Conservation (phyloP, 2,329 filamentous ascomycete genomes). For the Harringtonia lauricola region DNA sequence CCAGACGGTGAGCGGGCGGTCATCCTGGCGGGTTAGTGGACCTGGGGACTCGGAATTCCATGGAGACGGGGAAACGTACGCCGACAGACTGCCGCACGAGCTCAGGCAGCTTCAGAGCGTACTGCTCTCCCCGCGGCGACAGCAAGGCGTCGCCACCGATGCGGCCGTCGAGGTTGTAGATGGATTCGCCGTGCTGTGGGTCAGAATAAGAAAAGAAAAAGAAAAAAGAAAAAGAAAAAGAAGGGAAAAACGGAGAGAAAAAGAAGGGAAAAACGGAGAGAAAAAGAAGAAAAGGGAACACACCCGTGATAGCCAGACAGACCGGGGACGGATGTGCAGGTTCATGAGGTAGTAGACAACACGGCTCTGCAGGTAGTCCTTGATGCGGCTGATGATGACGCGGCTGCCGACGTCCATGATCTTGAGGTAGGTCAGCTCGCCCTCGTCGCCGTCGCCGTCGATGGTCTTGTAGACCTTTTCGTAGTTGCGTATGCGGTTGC, state of each 20-base stretch:
- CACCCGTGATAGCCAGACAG: conserved; percentile 91
- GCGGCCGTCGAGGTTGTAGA: conserved; percentile 80
- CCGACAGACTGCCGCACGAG: conserved; percentile 79
- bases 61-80: conserved; percentile 36
- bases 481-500: conserved; percentile 90
- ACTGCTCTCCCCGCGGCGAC: conserved; percentile 76
- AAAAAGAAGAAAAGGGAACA: no score
- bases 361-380: conserved; percentile 91
- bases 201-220: neutral
- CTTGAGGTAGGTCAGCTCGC: conserved; percentile 86
- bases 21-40: conserved; percentile 30
- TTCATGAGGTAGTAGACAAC: conserved; percentile 99
- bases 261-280: neutral
- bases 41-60: neutral
- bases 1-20: conserved; percentile 51
- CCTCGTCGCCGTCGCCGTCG: conserved; percentile 68
- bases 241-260: neutral
- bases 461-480: conserved; percentile 95
- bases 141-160: conserved; percentile 89
- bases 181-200: conserved; percentile 77
- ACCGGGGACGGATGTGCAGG: conserved; percentile 89
- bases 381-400: conserved; percentile 95
- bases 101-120: conserved; percentile 73
- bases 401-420: conserved; percentile 93
- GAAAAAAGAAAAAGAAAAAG: no score